phyloP scores from a whole-genome alignment of 1,139 yeast genomes.

The Candida glucosophila region DNA sequence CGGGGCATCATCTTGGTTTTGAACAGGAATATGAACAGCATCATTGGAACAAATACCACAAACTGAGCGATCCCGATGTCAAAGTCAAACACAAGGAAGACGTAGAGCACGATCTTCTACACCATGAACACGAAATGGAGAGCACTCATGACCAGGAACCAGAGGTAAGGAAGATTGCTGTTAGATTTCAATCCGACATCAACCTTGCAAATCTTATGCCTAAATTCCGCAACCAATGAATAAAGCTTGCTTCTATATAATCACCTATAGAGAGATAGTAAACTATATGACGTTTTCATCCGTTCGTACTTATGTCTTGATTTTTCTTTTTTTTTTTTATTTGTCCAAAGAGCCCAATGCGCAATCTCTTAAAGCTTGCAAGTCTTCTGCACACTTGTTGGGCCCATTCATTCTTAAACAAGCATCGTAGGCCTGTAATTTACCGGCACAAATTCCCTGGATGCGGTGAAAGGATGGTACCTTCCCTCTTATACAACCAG shows the following conservation, averaged over 20 bases:
- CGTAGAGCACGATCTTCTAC: constrained; percentile 79
- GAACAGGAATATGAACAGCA: constrained; percentile 91
- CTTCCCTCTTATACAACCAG: constrained; percentile 46
- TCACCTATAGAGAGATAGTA: constrained; percentile 1
- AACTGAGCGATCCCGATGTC: constrained; percentile 75
- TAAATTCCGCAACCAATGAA: constrained; percentile 16
- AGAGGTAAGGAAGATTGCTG: constrained; percentile 28
- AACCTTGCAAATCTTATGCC: constrained; percentile 27
- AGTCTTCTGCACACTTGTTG: constrained; percentile 29
- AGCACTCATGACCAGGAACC: constrained; percentile 48
- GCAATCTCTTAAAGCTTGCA: constrained; percentile 27
- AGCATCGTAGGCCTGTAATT: constrained; percentile 50
- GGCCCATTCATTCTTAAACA: constrained; percentile 39
- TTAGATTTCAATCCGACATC: constrained; percentile 24
- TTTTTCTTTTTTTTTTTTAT: constrained; percentile 1
- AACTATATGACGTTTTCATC: background rate
- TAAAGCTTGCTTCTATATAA: constrained; percentile 1
- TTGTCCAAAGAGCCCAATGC: constrained; percentile 19
- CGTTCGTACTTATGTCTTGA: no score
- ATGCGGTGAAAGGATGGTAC: constrained; percentile 63
- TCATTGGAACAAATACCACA: constrained; percentile 87
- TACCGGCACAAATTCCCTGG: constrained; percentile 47
- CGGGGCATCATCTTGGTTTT: constrained; percentile 95
- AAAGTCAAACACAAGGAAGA: constrained; percentile 78
- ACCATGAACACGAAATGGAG: constrained; percentile 82